A percentile compares a stretch with the other conserved stretches of the same genome.
Conservation (phyloP, 31 red algal species). For the Porphyra umbilicalis region DNA sequence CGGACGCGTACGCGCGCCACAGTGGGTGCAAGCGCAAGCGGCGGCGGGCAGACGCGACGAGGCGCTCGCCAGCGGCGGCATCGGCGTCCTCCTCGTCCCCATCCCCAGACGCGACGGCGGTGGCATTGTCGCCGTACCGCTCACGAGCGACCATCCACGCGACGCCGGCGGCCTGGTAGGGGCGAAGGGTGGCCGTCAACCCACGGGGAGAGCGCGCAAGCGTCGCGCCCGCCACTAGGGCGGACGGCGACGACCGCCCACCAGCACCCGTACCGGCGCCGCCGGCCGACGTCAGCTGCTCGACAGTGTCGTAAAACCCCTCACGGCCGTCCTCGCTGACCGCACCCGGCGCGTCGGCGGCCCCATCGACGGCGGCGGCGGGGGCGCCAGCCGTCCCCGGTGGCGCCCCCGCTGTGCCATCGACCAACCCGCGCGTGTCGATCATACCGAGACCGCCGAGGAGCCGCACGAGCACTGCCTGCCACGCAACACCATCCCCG, state of each 20-base stretch:
- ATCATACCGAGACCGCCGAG: constrained; percentile 37
- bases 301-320: constrained; percentile 50
- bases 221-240: constrained; percentile 26
- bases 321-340: constrained; percentile 39
- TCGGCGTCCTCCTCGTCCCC: neutral
- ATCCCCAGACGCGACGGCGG: neutral
- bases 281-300: neutral
- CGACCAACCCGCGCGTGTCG: constrained; percentile 14
- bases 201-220: constrained; percentile 25
- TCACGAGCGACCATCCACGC: constrained; percentile 63
- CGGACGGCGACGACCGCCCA: neutral
- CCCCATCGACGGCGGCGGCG: neutral
- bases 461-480: constrained; percentile 38
- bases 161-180: constrained; percentile 60
- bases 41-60: constrained; percentile 4
- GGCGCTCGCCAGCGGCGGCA: neutral
- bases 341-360: constrained; percentile 14
- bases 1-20: constrained; percentile 44
- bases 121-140: constrained; percentile 3
- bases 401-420: constrained; percentile 14
- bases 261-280: neutral
- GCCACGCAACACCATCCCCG: neutral
- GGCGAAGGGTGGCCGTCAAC: constrained; percentile 29
- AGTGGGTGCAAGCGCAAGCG: constrained; percentile 49
- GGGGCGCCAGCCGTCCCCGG: neutral